Evolutionary conservation across 1,284 basidiomycete genomes (phyloP).

Genomic region (Puccinia novopanici): DNA sequence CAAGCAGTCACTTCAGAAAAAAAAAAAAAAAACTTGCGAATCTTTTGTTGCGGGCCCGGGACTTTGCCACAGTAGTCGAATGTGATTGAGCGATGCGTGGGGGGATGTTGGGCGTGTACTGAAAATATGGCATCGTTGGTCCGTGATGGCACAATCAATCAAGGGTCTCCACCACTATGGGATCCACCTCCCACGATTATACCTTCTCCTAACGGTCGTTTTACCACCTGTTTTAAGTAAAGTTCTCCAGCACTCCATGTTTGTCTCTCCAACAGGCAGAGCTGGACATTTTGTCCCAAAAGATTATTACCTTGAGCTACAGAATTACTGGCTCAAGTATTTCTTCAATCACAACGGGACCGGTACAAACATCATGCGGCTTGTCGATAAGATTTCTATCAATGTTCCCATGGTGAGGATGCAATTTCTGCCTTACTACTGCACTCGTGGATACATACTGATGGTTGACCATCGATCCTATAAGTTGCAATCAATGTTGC

Average conservation of each 20-base stretch:
- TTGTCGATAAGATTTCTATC: neutral
- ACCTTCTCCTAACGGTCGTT: neutral
- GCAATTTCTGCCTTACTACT: too few species aligned
- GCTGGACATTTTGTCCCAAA: slow-evolving; percentile 24
- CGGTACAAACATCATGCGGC: neutral
- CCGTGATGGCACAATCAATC: too few species aligned
- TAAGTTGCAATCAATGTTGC: neutral
- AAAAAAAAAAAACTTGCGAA: neutral
- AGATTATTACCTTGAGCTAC: neutral
- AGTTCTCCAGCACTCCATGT: neutral
- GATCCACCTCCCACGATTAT: too few species aligned
- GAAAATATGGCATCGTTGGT: slow-evolving; percentile 10
- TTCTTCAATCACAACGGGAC: too few species aligned
- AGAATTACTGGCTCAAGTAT: too few species aligned
- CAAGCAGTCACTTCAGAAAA: too few species aligned
- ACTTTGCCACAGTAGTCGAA: slow-evolving; percentile 24
- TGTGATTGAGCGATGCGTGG: too few species aligned
- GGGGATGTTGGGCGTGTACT: slow-evolving; percentile 23
- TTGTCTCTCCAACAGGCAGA: slow-evolving; percentile 6
- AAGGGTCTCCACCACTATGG: too few species aligned
- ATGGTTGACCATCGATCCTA: too few species aligned
- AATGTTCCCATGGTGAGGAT: neutral
- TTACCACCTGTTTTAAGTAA: neutral
- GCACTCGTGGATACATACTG: too few species aligned
- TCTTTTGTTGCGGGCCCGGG: neutral